Evolutionary conservation across 2,329 filamentous ascomycete species (phyloP).

Genomic region (Ophiocordyceps australis): DNA sequence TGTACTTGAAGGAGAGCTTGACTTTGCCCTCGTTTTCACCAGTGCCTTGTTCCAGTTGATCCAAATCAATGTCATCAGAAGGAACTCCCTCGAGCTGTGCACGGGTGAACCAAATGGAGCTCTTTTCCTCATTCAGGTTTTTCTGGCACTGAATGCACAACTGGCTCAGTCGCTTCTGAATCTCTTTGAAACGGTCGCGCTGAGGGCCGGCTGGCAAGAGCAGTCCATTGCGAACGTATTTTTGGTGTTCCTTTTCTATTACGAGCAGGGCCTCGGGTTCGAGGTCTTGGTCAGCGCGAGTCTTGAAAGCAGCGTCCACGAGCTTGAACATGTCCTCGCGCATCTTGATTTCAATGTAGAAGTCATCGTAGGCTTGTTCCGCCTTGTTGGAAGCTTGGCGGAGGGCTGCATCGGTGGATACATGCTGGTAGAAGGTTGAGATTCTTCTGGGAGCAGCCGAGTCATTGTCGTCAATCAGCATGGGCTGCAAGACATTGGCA

Average conservation of each 20-base stretch:
- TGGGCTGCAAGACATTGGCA: conserved; percentile 39
- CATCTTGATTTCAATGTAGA: conserved; percentile 62
- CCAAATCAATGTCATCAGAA: conserved; percentile 45
- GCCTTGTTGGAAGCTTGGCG: conserved; percentile 62
- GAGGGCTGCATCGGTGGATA: conserved; percentile 48
- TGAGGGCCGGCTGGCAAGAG: conserved; percentile 50
- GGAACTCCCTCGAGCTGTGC: conserved; percentile 62
- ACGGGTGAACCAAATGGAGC: conserved; percentile 60
- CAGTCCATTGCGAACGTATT: conserved; percentile 60
- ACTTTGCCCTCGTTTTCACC: conserved; percentile 56
- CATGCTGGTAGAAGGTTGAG: conserved; percentile 64
- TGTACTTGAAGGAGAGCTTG: conserved; percentile 68
- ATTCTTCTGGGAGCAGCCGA: conserved; percentile 43
- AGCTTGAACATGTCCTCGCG: conserved; percentile 62
- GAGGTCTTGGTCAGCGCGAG: conserved; percentile 31
- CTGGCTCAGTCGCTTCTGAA: conserved; percentile 62
- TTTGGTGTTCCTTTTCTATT: conserved; percentile 61
- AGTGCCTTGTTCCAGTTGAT: conserved; percentile 51
- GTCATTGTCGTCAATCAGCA: conserved; percentile 55
- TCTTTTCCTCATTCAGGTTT: conserved; percentile 67
- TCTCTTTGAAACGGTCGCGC: conserved; percentile 69
- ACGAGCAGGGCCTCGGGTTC: conserved; percentile 54
- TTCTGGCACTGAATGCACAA: conserved; percentile 62
- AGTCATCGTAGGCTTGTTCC: conserved; percentile 59
- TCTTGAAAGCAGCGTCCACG: conserved; percentile 38